Evolutionary conservation across 179 eudicot genomes (phyloP), one percentile per base, ranked within the genome.

Genomic region (Vitellaria paradoxa): DNA sequence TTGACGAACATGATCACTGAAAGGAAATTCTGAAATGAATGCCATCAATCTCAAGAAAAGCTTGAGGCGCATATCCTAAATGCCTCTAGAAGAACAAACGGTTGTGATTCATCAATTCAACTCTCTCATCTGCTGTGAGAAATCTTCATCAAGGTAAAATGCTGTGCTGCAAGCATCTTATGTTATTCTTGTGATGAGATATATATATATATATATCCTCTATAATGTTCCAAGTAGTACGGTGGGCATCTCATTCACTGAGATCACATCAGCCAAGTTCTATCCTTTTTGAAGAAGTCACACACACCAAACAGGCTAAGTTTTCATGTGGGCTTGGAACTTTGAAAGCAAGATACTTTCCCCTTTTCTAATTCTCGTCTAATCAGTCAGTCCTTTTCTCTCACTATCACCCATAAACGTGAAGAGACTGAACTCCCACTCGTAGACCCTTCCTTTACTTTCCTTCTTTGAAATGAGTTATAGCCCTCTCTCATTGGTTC

Each of bases 341-440:
- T 52, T 52, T 10, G 56, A 52, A 52, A 52, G 56, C 42, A 4
- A 20, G 70, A 73, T 30, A 63, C 68, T 70, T 72, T 24, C 76
- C 75, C 80, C 68, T 17, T 49, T 52, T 12, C 49, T 12, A 78
- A 13, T 61, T 37, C 60, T 12, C 17, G n/a, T 63, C 64, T 64
- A 20, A 23, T 72, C 70, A 15, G 10, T 72, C 70, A 15, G 10
- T 50, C 42, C 1, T 52, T 5, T 4, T 10, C 76, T 78, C 52
- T 78, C 81, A 63, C 13, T 52, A 20, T 78, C 81, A 20, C 62
- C 14, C 26, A 72, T 6, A 64, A 63, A 72, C 64, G 77, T 78
- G 72, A 72, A 72, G 70, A 72, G 72, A 72, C 76, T 72, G 18
- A 72, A 72, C 81, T 72, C 76, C 13, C 46, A 18, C 64, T n/a